Percentiles rank a stretch among this genome's conserved stretches.
Evolutionary conservation across 2,329 filamentous ascomycete species (phyloP).

Genomic region (Pyrenochaeta sp.): DNA sequence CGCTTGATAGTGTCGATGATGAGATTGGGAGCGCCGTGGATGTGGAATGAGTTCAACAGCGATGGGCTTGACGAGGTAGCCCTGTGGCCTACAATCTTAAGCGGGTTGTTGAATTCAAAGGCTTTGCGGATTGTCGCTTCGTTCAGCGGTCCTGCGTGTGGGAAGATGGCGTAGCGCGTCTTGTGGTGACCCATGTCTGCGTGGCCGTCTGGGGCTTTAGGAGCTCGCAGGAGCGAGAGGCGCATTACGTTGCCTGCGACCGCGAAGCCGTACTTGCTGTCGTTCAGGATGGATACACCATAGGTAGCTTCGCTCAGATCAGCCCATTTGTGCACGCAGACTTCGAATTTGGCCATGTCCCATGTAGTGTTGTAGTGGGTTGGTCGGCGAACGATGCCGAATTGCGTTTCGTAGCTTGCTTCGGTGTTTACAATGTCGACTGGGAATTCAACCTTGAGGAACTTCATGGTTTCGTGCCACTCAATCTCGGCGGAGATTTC

Average conservation of each 20-base stretch:
- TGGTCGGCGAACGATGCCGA: conserved; percentile 84
- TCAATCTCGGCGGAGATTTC: conserved; percentile 88
- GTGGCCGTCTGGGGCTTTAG: conserved; percentile 91
- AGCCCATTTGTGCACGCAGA: conserved; percentile 94
- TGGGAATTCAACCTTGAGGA: conserved; percentile 98
- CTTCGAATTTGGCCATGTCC: conserved; percentile 98
- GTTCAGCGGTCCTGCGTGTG: conserved; percentile 77
- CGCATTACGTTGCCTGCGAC: conserved; percentile 90
- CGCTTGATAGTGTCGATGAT: conserved; percentile 92
- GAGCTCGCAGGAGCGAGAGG: conserved; percentile 81
- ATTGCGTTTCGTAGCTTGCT: conserved; percentile 94
- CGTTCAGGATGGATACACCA: conserved; percentile 91
- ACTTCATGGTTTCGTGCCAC: conserved; percentile 97
- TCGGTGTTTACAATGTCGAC: conserved; percentile 91
- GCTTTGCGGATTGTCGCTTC: conserved; percentile 80
- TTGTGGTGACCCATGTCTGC: conserved; percentile 92
- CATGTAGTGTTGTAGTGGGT: conserved; percentile 98
- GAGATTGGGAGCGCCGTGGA: conserved; percentile 72
- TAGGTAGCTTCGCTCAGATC: conserved; percentile 89
- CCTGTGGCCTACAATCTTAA: conserved; percentile 61
- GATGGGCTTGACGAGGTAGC: conserved; percentile 34
- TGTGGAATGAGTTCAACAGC: conserved; percentile 67
- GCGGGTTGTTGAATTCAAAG: conserved; percentile 88
- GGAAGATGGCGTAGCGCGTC: conserved; percentile 90
- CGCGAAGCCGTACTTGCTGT: conserved; percentile 96